Evolutionary conservation across 2,329 filamentous ascomycete genomes (phyloP).

Genomic region (Biscogniauxia sp.): DNA sequence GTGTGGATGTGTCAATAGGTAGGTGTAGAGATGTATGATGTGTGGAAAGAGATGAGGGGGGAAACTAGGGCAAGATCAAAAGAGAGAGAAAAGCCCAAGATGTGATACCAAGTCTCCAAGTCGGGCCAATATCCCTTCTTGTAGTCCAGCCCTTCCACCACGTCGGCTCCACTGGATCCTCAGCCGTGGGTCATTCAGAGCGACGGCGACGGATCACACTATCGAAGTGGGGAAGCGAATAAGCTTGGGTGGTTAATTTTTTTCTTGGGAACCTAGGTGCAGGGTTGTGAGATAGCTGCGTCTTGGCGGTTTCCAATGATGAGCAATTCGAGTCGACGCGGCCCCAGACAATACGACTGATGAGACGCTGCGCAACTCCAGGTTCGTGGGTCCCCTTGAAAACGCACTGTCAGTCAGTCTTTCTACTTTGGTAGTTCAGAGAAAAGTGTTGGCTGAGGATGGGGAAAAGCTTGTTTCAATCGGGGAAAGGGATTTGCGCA

Average conservation of each 20-base stretch:
- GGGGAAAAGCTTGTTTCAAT: conserved; percentile 14
- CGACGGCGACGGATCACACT: conserved; percentile 17
- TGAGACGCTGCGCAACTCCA: not conserved
- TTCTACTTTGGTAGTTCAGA: conserved; percentile 15
- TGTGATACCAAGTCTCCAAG: not conserved
- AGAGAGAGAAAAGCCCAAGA: not conserved
- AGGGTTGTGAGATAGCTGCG: conserved; percentile 13
- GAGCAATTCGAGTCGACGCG: conserved; percentile 20
- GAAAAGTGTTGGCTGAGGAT: conserved; percentile 7
- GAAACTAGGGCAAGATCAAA: conserved; percentile 7
- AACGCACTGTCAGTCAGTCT: not conserved
- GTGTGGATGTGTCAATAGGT: not conserved
- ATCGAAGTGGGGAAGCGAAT: conserved; percentile 12
- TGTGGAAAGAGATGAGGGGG: conserved; percentile 12
- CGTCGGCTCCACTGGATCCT: conserved; percentile 25
- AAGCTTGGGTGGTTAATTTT: conserved; percentile 20
- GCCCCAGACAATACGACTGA: conserved; percentile 11
- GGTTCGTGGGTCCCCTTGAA: not conserved
- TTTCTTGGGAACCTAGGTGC: conserved; percentile 12
- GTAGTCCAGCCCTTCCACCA: conserved; percentile 27
- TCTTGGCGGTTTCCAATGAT: conserved; percentile 25
- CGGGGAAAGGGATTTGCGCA: conserved; percentile 8
- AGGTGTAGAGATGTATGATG: not conserved
- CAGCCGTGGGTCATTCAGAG: conserved; percentile 29
- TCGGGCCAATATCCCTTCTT: conserved; percentile 19